Evolutionary conservation across 208 protist genomes (phyloP), one percentile per base, ranked within the genome.

Genomic region (Leishmania gerbilli): DNA sequence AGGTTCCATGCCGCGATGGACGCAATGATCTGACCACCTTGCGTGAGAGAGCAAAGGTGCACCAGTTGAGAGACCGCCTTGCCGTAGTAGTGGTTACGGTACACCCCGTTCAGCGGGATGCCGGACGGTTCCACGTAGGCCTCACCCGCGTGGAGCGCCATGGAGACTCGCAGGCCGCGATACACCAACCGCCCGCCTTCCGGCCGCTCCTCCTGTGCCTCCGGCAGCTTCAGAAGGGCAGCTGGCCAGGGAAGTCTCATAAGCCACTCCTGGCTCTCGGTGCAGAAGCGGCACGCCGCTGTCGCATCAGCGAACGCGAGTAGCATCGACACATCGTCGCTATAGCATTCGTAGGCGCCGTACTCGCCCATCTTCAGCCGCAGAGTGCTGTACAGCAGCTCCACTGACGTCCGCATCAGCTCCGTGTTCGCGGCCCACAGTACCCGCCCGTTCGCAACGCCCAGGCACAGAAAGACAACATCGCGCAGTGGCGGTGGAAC

Each of bases 311-410:
- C 86, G 77, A 96, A 96, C 51, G 94, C 92, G 1, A 97, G 87
- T 49, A 97, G 83, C 87, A 97, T 90, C 15, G 89, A 93, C 74
- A 89, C 82, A 9, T 89, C 92, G 76, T 97, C 93, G 83, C 92
- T 95, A 83, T 93, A 96, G 81, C 89, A 95, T 82, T 97, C 94
- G 81, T 96, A 94, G 9, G 83, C 91, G 34, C 91, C 94, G 76
- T 97, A 96, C 87, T 96, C 82, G 3, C 64, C 79, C 89, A 94
- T 90, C 86, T 97, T 97, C 24, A 92, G 82, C n/a, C 94, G 94
- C 56, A 96, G 68, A 0, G 87, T 86, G 75, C 85, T 87, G 77
- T 93, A 90, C 76, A 95, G 85, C 51, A 96, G 87, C 60, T 88
- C 76, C 78, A 93, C 84, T 2, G 92, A 76, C 27, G 92, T 86